These are phyloP conservation scores for Keithomyces neogunnii DNA, from an alignment of 2,329 filamentous ascomycete genomes.

Conservation along the genomic window DNA sequence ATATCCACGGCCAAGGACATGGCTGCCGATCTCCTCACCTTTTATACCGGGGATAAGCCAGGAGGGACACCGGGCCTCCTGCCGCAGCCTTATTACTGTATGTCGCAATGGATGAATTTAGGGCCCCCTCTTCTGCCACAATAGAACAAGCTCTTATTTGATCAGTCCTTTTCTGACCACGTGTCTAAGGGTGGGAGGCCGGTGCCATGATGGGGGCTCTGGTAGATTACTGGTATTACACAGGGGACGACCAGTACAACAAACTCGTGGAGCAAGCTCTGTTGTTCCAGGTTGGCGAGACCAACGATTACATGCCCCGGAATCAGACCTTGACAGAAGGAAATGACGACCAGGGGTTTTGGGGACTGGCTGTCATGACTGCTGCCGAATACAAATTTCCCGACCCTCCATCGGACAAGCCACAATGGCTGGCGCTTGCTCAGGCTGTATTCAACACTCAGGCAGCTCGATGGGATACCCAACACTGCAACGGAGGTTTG, in stretches of 20 bases:
- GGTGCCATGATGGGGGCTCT: slow-evolving; percentile 64
- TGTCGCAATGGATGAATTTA: slow-evolving; percentile 12
- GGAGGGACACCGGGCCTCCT: slow-evolving; percentile 43
- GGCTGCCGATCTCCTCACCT: slow-evolving; percentile 38
- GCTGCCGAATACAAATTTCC: slow-evolving; percentile 63
- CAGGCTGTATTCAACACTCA: slow-evolving; percentile 79
- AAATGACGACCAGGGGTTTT: slow-evolving; percentile 71
- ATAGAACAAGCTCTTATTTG: background rate
- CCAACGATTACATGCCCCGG: slow-evolving; percentile 69
- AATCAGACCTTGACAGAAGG: slow-evolving; percentile 62
- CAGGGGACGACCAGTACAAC: slow-evolving; percentile 65
- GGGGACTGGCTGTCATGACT: slow-evolving; percentile 62
- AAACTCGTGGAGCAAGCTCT: slow-evolving; percentile 58
- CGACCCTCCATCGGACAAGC: slow-evolving; percentile 44
- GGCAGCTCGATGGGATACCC: slow-evolving; percentile 61
- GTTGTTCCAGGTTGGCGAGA: slow-evolving; percentile 63
- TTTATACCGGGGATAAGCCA: slow-evolving; percentile 37
- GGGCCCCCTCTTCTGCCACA: background rate
- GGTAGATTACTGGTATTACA: slow-evolving; percentile 81
- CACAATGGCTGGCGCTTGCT: slow-evolving; percentile 63
- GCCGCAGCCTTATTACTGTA: slow-evolving; percentile 47
- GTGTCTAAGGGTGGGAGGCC: slow-evolving; percentile 55
- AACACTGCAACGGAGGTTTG: slow-evolving; percentile 64
- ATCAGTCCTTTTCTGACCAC: background rate
- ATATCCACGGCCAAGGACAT: slow-evolving; percentile 40